Percentiles rank a stretch among this genome's conserved stretches.
Evolutionary conservation across 2,329 filamentous ascomycete species (phyloP).

Genomic region (Shiraia sp.): DNA sequence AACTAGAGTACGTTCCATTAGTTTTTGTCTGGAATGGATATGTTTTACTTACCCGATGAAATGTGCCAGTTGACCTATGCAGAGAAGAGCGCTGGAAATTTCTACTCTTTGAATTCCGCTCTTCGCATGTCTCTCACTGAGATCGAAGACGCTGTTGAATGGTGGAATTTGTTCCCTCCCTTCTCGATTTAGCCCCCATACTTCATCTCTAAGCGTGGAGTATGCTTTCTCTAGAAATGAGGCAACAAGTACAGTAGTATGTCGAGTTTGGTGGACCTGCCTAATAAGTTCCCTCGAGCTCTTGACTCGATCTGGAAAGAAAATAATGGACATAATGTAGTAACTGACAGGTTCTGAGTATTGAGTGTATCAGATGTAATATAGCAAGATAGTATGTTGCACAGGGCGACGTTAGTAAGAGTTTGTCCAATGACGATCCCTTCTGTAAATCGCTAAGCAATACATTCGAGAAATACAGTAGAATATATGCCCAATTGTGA

Average conservation of each 20-base stretch:
- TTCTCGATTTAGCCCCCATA: constrained; percentile 6
- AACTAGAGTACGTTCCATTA: too few relatives aligned
- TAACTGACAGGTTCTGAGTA: too few relatives aligned
- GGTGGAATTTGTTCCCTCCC: constrained; percentile 4
- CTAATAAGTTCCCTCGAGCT: constrained; percentile 1
- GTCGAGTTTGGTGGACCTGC: constrained; percentile 5
- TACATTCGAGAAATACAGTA: too few relatives aligned
- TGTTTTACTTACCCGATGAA: constrained; percentile 4
- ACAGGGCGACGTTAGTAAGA: too few relatives aligned
- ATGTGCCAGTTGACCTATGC: constrained; percentile 4
- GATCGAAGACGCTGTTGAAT: constrained; percentile 9
- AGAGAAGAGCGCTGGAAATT: constrained; percentile 7
- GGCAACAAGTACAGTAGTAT: constrained; percentile 7
- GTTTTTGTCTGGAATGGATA: too few relatives aligned
- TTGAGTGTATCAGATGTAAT: too few relatives aligned
- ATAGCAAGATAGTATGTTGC: too few relatives aligned
- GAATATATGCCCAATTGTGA: too few relatives aligned
- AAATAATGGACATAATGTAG: too few relatives aligned
- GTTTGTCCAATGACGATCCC: too few relatives aligned
- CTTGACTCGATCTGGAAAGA: not conserved
- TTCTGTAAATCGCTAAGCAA: too few relatives aligned
- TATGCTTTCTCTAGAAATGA: constrained; percentile 10
- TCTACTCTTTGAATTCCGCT: constrained; percentile 6
- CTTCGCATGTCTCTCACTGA: constrained; percentile 7
- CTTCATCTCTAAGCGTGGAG: constrained; percentile 3